Evolutionary conservation across 75 land plant species (phyloP).

Genomic region (Sequoia sempervirens): DNA sequence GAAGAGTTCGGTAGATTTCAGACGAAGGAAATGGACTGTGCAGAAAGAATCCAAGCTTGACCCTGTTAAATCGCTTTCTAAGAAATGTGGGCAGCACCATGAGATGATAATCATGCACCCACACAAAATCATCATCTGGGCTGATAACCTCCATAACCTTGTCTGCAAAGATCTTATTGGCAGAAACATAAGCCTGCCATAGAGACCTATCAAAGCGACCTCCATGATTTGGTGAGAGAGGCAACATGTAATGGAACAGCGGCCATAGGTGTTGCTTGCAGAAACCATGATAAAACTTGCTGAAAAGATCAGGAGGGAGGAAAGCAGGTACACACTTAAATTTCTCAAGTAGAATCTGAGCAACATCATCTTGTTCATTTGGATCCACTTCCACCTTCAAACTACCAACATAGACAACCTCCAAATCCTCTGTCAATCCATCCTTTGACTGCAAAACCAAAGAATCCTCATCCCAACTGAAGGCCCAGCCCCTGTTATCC

Average conservation of each 20-base stretch:
- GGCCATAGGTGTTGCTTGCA: conserved; percentile 88
- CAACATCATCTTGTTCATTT: conserved; percentile 66
- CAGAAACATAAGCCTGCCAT: conserved; percentile 88
- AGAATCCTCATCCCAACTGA: conserved; percentile 81
- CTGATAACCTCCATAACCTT: conserved; percentile 79
- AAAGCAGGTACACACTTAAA: conserved; percentile 79
- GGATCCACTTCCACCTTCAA: conserved; percentile 55
- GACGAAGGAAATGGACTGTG: conserved; percentile 85
- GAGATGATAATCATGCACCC: conserved; percentile 87
- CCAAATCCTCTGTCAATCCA: conserved; percentile 66
- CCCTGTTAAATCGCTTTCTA: conserved; percentile 69
- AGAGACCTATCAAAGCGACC: conserved; percentile 69
- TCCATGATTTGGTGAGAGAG: conserved; percentile 73
- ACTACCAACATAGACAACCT: conserved; percentile 67
- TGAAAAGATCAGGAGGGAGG: conserved; percentile 57
- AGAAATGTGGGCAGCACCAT: conserved; percentile 81
- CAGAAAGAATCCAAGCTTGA: conserved; percentile 75
- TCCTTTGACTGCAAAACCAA: conserved; percentile 70
- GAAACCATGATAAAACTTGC: conserved; percentile 68
- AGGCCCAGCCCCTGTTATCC: conserved; percentile 37
- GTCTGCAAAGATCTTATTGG: conserved; percentile 78
- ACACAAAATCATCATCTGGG: conserved; percentile 80
- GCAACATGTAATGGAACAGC: conserved; percentile 82
- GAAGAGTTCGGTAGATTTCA: conserved; percentile 71
- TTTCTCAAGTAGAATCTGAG: conserved; percentile 56